Evolutionary conservation across 176 grass and related monocot genomes (phyloP), one percentile per base, ranked within the genome.

Genomic region (Avena atlantica): DNA sequence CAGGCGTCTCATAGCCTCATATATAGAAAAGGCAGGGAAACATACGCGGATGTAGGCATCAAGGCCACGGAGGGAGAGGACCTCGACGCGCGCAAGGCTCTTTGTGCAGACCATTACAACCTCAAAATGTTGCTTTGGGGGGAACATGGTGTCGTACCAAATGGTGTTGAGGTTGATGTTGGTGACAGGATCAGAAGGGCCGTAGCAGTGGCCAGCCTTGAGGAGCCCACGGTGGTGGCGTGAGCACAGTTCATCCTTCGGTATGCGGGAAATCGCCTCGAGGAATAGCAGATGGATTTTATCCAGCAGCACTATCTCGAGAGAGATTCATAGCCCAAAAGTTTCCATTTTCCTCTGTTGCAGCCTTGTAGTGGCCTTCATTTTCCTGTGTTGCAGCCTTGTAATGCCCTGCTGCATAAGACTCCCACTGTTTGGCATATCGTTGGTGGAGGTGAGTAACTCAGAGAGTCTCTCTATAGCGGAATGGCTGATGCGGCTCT

Each of bases 131-230:
- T 44, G 34, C 11, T 15, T 3, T 19, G 86, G 31, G 0, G 86
- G 69, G 7, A 75, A 87, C 15, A 4, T 5, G 17, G 36, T 10
- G 9, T 76, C 31, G 31, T 76, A 87, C 69, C 58, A 87, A 12
- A 86, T 4, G 0, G 76, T 12, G 84, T 70, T 79, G 76, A 79
- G 74, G 8, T 66, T 47, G 50, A 85, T 76, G 72, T 85, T 77
- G 25, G 14, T 47, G n/a, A 86, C 76, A 48, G 85, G 85, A 7
- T 80, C 58, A 15, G 6, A 67, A 44, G 78, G 86, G 12, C 79
- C 70, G 14, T 76, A 87, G 70, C 86, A 87, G 59, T 82, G 70
- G 45, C 59, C 86, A 9, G 79, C 69, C 70, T 76, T 87, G 2
- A 87, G 86, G 70, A 87, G 47, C 15, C 70, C 31, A 6, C n/a